Base-by-base conservation (phyloP, 1,139 yeast genomes). In the Kodamaea suecica region DNA sequence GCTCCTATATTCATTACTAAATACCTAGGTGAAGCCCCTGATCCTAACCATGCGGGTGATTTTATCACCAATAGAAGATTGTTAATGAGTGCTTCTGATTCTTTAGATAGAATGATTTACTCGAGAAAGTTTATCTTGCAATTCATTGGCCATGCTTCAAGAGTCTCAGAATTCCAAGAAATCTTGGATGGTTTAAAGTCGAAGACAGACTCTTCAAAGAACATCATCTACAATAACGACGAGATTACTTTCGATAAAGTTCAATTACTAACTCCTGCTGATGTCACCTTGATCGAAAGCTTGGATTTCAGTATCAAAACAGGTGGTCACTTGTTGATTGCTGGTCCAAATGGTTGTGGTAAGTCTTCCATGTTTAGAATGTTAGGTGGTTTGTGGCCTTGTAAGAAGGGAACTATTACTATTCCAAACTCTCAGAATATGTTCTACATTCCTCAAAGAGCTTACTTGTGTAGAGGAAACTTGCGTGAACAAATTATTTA, bases 291-390 rank as follows among this genome's bases (percentile, higher is more conserved):
- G 39, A 81, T 85, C 24, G 72, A 75, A 35, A 72, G 76, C 25
- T 69, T 90, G 48, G 70, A 77, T 28, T 88, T 90, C 57, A 70
- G 80, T 34, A 77, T 90, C 38, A 76, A 80, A 43, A 83, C 78
- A 29, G 97, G 97, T 21, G 83, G 88, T 38, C 95, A 90, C 59
- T 67, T 90, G 39, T 70, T 90, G 40, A 88, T 90, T 55, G 92
- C 92, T 5, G 97, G 97, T 0, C 97, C 97, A 6, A 90, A 90
- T 54, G 97, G 97, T 2, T 85, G 95, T 39, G 97, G 97, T 24
- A 90, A 90, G 59, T 87, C 96, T 0, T 88, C 97, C 0, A 64
- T 90, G 40, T 90, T 90, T 59, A 75, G 97, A 54, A 78, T 90
- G 54, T 71, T 90, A 33, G 97, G 97, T 37, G 96, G 96, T 0